Percentiles rank a stretch among this genome's conserved stretches.
Conservation (phyloP, 2,329 filamentous ascomycete species). For the Bipolaris oryzae region DNA sequence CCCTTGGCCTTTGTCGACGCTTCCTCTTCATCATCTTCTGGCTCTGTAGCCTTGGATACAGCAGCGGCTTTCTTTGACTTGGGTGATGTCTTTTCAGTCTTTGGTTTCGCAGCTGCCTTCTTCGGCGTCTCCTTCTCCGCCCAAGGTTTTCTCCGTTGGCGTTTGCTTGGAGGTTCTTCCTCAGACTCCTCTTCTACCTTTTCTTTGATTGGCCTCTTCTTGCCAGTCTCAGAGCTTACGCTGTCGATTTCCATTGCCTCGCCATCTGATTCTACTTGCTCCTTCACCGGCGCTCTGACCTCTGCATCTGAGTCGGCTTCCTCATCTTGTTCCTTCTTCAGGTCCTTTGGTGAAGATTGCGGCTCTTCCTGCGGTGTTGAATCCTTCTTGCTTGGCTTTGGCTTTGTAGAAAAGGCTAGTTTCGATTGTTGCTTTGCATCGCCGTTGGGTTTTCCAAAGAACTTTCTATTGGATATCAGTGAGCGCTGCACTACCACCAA, state of each 20-base stretch:
- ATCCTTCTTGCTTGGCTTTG: conserved; percentile 51
- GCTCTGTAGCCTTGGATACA: conserved; percentile 22
- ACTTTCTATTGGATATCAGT: conserved; percentile 67
- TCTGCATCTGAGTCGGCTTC: conserved; percentile 24
- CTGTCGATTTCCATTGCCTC: conserved; percentile 39
- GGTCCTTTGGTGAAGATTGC: conserved; percentile 25
- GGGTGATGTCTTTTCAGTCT: conserved; percentile 24
- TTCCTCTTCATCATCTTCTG: conserved; percentile 32
- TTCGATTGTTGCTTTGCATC: conserved; percentile 76
- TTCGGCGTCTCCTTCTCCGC: conserved; percentile 26
- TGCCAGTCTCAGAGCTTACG: conserved; percentile 31
- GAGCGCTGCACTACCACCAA: conserved; percentile 6
- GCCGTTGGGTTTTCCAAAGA: conserved; percentile 74
- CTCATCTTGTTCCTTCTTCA: conserved; percentile 22
- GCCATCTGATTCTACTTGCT: conserved; percentile 24
- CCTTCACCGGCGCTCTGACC: conserved; percentile 27
- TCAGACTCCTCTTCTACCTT: conserved; percentile 42
- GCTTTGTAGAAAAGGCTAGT: conserved; percentile 70
- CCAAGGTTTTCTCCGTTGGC: conserved; percentile 42
- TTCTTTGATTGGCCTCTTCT: conserved; percentile 40
- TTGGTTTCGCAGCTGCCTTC: conserved; percentile 25
- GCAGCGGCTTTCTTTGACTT: conserved; percentile 26
- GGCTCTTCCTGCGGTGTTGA: conserved; percentile 26
- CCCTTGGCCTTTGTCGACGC: conserved; percentile 20
- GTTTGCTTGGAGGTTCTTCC: conserved; percentile 46